Conservation (phyloP, 768 basidiomycete genomes). For the Lepiota venenata region DNA sequence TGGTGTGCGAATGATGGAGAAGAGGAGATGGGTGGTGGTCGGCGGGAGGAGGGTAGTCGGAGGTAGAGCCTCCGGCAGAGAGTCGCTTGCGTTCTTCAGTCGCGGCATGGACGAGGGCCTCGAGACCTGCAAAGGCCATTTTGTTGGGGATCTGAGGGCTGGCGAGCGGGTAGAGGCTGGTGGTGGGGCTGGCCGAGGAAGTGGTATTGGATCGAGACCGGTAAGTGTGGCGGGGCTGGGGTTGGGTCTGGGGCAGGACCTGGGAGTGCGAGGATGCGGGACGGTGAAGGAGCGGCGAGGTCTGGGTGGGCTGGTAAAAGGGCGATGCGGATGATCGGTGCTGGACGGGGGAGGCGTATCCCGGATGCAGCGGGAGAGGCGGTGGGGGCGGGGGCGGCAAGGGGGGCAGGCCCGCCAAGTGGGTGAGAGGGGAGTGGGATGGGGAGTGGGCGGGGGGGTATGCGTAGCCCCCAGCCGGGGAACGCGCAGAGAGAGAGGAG, state of each 20-base stretch:
- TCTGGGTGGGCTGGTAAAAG: conserved; percentile 11
- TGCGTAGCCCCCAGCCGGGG: conserved; percentile 7
- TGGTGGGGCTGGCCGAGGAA: conserved; percentile 9
- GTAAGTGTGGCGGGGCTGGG: conserved; percentile 14
- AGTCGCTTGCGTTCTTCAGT: conserved; percentile 62
- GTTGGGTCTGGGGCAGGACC: conserved; percentile 3
- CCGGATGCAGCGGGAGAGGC: conserved; percentile 11
- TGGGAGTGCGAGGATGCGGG: conserved; percentile 12
- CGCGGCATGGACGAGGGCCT: conserved; percentile 70
- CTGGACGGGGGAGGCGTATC: background rate
- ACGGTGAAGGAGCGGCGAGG: conserved; percentile 13
- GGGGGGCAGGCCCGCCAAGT: conserved; percentile 1
- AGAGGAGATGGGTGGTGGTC: conserved; percentile 14
- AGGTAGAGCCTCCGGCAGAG: conserved; percentile 24
- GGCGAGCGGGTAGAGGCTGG: conserved; percentile 12
- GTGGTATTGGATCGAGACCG: conserved; percentile 16
- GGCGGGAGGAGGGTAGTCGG: conserved; percentile 4
- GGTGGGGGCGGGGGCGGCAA: conserved; percentile 2
- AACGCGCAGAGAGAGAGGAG: conserved; percentile 4
- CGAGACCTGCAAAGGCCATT: conserved; percentile 35
- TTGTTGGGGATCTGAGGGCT: conserved; percentile 24
- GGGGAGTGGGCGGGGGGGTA: conserved; percentile 5
- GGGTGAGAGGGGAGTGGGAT: conserved; percentile 2
- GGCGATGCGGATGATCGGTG: conserved; percentile 14
- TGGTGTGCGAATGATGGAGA: background rate